Conservation (phyloP, 2,329 filamentous ascomycete species). For the Aspergillus vadensis region DNA sequence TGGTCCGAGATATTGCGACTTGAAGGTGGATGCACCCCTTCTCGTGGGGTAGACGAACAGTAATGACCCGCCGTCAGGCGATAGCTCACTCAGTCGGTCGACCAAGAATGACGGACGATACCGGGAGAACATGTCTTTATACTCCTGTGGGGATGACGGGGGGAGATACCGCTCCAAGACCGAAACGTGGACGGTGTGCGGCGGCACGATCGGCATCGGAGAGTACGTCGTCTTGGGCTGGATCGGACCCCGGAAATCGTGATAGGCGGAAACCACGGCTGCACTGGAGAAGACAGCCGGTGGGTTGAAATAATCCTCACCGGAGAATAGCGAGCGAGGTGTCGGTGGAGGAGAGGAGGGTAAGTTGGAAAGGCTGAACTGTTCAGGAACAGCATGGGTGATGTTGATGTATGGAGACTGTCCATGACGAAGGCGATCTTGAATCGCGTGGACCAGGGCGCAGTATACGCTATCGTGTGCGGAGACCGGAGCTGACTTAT, state of each 20-base stretch:
- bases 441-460: slow-evolving; percentile 57
- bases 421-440: slow-evolving; percentile 52
- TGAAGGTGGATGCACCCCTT: slow-evolving; percentile 60
- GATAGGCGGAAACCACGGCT: slow-evolving; percentile 60
- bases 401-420: slow-evolving; percentile 64
- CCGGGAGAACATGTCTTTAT: slow-evolving; percentile 58
- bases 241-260: slow-evolving; percentile 54
- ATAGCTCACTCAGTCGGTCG: slow-evolving; percentile 63
- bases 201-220: slow-evolving; percentile 61
- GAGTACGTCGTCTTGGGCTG: slow-evolving; percentile 45
- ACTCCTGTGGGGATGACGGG: slow-evolving; percentile 60
- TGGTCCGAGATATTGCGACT: slow-evolving; percentile 60
- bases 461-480: slow-evolving; percentile 51
- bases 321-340: slow-evolving; percentile 50
- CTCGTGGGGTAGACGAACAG: slow-evolving; percentile 65
- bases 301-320: slow-evolving; percentile 63
- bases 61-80: slow-evolving; percentile 57
- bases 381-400: slow-evolving; percentile 63
- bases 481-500: slow-evolving; percentile 33
- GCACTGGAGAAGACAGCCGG: slow-evolving; percentile 62
- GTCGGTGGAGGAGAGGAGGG: slow-evolving; percentile 65
- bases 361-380: slow-evolving; percentile 63
- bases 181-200: slow-evolving; percentile 61
- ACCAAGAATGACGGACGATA: slow-evolving; percentile 60
- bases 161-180: slow-evolving; percentile 68